Evolutionary conservation across 176 grass and related monocot genomes (phyloP).

Genomic region (Aegilops bicornis): DNA sequence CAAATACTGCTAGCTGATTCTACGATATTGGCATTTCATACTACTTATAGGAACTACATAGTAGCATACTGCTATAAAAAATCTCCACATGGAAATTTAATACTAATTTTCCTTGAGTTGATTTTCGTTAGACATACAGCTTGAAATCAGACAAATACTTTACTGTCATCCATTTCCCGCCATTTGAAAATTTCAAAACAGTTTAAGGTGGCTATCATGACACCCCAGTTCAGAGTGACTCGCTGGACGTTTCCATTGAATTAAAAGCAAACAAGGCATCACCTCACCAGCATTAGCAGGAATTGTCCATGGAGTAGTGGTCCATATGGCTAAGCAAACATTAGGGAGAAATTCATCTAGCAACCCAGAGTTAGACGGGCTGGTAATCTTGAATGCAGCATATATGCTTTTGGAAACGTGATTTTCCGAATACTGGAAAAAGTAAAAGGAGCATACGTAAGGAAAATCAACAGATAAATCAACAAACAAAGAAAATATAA

Average conservation of each 20-base stretch:
- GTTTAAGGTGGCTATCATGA: neutral
- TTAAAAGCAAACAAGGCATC: constrained; percentile 42
- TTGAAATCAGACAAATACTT: constrained; percentile 12
- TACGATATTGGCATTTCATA: constrained; percentile 1
- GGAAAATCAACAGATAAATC: constrained; percentile 15
- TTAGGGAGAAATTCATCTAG: constrained; percentile 81
- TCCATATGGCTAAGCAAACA: constrained; percentile 84
- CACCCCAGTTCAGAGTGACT: neutral
- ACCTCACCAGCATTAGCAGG: constrained; percentile 96
- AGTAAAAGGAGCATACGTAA: constrained; percentile 18
- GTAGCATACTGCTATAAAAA: neutral
- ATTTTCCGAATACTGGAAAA: constrained; percentile 83
- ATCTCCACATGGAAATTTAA: too few species aligned
- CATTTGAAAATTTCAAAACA: neutral
- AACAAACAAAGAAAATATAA: constrained; percentile 8
- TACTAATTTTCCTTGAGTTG: neutral
- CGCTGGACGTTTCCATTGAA: constrained; percentile 17
- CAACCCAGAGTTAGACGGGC: constrained; percentile 42
- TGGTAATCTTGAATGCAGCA: constrained; percentile 82
- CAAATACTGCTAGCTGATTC: neutral
- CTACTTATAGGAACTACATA: neutral
- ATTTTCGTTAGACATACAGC: neutral
- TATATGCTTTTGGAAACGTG: constrained; percentile 98
- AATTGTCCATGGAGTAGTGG: constrained; percentile 97
- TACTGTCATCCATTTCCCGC: neutral